Conservation (phyloP, 305 asterid species). For the Fraxinus xanthoxyloides region DNA sequence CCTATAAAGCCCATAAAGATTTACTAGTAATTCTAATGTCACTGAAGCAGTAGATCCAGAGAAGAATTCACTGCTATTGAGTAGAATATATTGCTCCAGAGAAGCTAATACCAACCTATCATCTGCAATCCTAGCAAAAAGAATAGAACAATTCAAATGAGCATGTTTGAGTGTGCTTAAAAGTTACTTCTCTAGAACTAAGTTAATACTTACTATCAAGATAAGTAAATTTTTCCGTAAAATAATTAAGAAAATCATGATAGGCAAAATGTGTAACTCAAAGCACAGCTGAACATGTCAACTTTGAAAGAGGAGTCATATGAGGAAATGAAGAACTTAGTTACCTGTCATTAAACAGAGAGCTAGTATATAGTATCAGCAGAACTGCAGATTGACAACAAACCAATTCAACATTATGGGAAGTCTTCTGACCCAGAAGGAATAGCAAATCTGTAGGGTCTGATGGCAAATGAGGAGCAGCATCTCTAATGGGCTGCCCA, state of each 20-base stretch:
- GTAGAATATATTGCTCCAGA: constrained; percentile 83
- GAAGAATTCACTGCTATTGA: constrained; percentile 51
- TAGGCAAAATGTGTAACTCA: not conserved
- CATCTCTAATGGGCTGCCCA: constrained; percentile 69
- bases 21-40: constrained; percentile 48
- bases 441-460: constrained; percentile 89
- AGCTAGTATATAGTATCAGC: constrained; percentile 61
- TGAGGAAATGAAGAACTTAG: constrained; percentile 12
- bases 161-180: not conserved
- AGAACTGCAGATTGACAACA: constrained; percentile 76
- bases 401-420: constrained; percentile 53
- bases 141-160: not conserved
- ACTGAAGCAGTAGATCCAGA: constrained; percentile 42
- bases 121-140: constrained; percentile 67
- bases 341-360: constrained; percentile 84
- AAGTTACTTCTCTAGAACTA: not conserved
- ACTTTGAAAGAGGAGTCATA: constrained; percentile 13
- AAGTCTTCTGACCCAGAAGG: constrained; percentile 81
- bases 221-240: not conserved
- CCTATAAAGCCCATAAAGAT: constrained; percentile 74
- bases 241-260: not conserved
- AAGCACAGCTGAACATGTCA: not conserved
- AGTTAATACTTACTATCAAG: not conserved
- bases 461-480: constrained; percentile 63
- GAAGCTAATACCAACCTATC: constrained; percentile 84